phyloP scores from a whole-genome alignment of 164 flowering plant genomes.

The Echeveria elegans region DNA sequence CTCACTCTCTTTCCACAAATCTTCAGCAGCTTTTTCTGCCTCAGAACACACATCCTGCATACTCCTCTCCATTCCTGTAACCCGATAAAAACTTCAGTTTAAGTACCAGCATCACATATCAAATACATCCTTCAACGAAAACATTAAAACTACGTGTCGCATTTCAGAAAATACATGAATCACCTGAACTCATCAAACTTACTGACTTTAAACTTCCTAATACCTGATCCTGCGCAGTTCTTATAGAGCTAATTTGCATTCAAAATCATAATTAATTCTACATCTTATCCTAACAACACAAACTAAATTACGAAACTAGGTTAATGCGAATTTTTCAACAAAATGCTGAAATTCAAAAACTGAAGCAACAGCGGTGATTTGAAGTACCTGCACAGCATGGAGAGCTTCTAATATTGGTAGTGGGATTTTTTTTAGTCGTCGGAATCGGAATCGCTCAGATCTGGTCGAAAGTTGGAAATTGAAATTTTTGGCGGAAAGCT shows the following conservation, averaged over 20 bases:
- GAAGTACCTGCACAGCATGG: not conserved
- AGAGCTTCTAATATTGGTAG: no score
- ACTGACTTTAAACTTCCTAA: no score
- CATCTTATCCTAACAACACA: not conserved
- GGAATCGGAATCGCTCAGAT: constrained; percentile 5
- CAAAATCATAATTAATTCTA: not conserved
- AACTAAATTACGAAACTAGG: not conserved
- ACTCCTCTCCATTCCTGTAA: constrained; percentile 27
- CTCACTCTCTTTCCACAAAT: constrained; percentile 49
- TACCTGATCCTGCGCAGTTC: no score
- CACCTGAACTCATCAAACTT: no score
- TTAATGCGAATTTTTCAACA: not conserved
- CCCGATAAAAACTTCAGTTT: no score
- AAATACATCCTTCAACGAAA: no score
- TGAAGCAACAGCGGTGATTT: not conserved
- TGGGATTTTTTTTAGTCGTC: no score
- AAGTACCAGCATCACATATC: not conserved
- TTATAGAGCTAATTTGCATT: no score
- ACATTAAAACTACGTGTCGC: no score
- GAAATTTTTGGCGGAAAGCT: not conserved
- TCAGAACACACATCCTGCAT: constrained; percentile 34
- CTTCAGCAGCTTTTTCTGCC: constrained; percentile 47
- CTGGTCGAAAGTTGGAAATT: not conserved
- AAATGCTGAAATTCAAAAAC: not conserved
- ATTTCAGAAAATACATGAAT: no score